These are phyloP conservation scores for Cercophora scortea DNA, from an alignment of 495 filamentous ascomycete species.

Conservation along the genomic window DNA sequence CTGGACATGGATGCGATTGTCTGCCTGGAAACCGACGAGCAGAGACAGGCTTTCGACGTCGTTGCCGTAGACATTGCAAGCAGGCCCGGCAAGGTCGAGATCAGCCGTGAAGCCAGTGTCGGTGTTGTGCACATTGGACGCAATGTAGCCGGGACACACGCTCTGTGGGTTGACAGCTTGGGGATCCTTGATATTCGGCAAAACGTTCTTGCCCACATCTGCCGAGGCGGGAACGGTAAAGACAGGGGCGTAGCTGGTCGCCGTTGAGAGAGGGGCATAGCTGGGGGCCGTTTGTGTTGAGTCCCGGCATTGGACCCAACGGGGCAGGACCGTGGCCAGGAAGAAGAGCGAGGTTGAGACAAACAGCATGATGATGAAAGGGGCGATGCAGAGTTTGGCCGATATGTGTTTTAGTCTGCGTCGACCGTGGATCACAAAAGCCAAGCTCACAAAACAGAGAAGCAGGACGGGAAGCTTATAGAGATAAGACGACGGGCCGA, in stretches of 20 bases:
- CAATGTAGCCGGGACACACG: constrained; percentile 70
- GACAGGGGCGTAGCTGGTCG: constrained; percentile 1
- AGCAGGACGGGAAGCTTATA: neutral
- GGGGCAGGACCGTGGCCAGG: constrained; percentile 1
- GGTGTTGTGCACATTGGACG: constrained; percentile 48
- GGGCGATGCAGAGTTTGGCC: neutral
- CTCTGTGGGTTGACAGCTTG: constrained; percentile 62
- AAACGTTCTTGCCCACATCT: constrained; percentile 47
- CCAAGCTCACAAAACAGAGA: neutral
- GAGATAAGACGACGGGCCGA: neutral
- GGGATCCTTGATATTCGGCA: constrained; percentile 69
- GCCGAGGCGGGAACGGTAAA: constrained; percentile 45
- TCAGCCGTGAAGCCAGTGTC: constrained; percentile 49
- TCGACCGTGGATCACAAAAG: neutral
- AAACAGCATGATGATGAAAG: constrained; percentile 15
- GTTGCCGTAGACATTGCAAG: constrained; percentile 67
- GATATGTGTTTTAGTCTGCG: neutral
- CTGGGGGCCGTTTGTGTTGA: neutral
- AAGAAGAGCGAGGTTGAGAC: constrained; percentile 9
- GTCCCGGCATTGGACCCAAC: neutral
- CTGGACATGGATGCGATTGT: constrained; percentile 66
- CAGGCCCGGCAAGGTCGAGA: constrained; percentile 54
- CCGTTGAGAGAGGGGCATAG: constrained; percentile 14
- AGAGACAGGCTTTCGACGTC: constrained; percentile 60
- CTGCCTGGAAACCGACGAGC: constrained; percentile 63